These are phyloP conservation scores for Neurospora sp. DNA, from an alignment of 495 filamentous ascomycete genomes.

Conservation along the genomic window DNA sequence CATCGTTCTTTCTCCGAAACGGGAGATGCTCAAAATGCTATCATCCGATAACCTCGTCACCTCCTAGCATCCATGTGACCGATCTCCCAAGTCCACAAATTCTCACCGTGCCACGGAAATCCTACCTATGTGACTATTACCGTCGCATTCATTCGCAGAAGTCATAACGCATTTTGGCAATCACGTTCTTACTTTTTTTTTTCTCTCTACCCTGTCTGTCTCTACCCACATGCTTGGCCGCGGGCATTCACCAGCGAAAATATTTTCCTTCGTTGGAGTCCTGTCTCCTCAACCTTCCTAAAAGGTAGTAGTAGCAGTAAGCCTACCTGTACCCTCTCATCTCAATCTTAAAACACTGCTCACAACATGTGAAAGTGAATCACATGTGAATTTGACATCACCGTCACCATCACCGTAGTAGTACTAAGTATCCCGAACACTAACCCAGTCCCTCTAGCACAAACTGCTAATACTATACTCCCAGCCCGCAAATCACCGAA, in stretches of 20 bases:
- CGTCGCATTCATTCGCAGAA: background rate
- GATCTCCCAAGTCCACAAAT: background rate
- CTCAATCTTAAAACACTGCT: background rate
- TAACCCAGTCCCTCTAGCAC: background rate
- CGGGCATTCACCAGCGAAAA: background rate
- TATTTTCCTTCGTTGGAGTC: background rate
- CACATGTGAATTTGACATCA: background rate
- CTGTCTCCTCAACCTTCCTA: background rate
- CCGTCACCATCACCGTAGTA: background rate
- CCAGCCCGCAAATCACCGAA: background rate
- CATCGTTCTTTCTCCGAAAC: background rate
- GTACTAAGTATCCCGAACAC: background rate
- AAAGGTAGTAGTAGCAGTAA: background rate
- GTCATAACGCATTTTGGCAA: background rate
- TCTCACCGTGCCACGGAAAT: background rate
- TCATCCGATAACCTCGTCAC: background rate
- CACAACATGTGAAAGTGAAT: background rate
- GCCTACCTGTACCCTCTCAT: background rate
- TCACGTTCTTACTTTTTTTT: background rate
- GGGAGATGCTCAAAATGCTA: background rate
- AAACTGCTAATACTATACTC: background rate
- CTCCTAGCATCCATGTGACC: background rate
- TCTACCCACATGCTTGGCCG: background rate
- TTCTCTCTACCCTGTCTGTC: background rate
- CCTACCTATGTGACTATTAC: background rate